Conservation (phyloP, 805 yeast genomes). For the Yarrowia keelungensis region DNA sequence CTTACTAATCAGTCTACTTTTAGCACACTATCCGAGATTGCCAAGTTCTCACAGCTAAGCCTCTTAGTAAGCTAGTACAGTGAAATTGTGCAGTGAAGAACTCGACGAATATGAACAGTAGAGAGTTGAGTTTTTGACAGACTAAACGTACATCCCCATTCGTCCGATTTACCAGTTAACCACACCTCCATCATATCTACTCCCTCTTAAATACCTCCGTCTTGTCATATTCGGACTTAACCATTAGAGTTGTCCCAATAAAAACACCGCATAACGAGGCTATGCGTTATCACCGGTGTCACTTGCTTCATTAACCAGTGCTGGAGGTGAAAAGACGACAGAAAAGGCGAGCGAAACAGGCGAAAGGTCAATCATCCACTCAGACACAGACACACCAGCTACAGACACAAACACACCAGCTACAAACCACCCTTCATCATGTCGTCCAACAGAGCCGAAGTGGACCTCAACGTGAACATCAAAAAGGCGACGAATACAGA, state of each 20-base stretch:
- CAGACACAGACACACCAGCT: background rate
- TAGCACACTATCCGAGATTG: too few relatives aligned
- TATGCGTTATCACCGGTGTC: conserved; percentile 36
- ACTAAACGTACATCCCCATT: too few relatives aligned
- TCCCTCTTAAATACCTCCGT: too few relatives aligned
- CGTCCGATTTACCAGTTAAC: too few relatives aligned
- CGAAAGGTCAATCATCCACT: background rate
- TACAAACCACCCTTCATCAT: background rate
- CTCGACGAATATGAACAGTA: too few relatives aligned
- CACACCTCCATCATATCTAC: background rate
- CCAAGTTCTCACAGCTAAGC: too few relatives aligned
- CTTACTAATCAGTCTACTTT: too few relatives aligned
- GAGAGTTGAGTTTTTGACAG: too few relatives aligned
- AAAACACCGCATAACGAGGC: conserved; percentile 38
- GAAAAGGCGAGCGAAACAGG: background rate
- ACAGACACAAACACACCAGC: background rate
- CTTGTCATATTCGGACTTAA: background rate
- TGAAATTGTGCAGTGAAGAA: too few relatives aligned
- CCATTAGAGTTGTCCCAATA: conserved; percentile 32
- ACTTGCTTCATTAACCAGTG: background rate
- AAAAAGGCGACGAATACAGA: conserved; percentile 86
- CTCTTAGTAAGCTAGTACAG: too few relatives aligned
- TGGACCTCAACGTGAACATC: conserved; percentile 57
- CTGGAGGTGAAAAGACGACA: background rate
- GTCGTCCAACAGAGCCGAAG: conserved; percentile 46